Evolutionary conservation across 345 rosid species (phyloP).

Genomic region (Erucastrum elatum): DNA sequence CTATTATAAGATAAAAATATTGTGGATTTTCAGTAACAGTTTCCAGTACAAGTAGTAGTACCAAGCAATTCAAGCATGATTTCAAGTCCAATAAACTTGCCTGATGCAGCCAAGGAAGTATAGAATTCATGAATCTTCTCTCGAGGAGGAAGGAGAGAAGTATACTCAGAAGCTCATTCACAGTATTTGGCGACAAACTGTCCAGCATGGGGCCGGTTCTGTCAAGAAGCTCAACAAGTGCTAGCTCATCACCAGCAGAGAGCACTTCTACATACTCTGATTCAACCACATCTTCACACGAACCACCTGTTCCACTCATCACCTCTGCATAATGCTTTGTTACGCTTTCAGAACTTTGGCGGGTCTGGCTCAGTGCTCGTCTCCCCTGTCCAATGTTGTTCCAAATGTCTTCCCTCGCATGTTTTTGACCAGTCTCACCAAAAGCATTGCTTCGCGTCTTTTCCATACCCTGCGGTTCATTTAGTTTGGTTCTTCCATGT

Average conservation of each 20-base stretch:
- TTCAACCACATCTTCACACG: conserved; percentile 68
- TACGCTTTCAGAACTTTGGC: conserved; percentile 37
- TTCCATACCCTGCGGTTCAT: conserved; percentile 50
- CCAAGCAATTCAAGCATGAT: conserved; percentile 8
- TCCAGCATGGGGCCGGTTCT: conserved; percentile 87
- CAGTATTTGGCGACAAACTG: conserved; percentile 62
- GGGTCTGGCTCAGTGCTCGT: conserved; percentile 38
- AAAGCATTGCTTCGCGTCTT: conserved; percentile 43
- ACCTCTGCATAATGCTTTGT: conserved; percentile 42
- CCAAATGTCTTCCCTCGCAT: conserved; percentile 46
- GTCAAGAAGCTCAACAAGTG: conserved; percentile 75
- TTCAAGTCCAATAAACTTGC: conserved; percentile 44
- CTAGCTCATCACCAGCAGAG: conserved; percentile 60
- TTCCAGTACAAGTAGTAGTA: background rate
- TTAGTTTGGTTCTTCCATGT: conserved; percentile 50
- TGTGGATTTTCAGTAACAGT: background rate
- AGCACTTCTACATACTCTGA: conserved; percentile 84
- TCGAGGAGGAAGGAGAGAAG: conserved; percentile 65
- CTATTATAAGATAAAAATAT: conserved; percentile 43
- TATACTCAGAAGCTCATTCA: conserved; percentile 61
- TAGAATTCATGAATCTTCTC: conserved; percentile 58
- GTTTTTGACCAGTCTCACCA: conserved; percentile 40
- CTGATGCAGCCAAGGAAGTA: conserved; percentile 94
- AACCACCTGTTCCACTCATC: conserved; percentile 46
- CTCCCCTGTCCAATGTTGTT: conserved; percentile 48